Evolutionary conservation across 1,284 basidiomycete genomes (phyloP), one percentile per base, ranked within the genome.

Genomic region (Inonotus hispidus): DNA sequence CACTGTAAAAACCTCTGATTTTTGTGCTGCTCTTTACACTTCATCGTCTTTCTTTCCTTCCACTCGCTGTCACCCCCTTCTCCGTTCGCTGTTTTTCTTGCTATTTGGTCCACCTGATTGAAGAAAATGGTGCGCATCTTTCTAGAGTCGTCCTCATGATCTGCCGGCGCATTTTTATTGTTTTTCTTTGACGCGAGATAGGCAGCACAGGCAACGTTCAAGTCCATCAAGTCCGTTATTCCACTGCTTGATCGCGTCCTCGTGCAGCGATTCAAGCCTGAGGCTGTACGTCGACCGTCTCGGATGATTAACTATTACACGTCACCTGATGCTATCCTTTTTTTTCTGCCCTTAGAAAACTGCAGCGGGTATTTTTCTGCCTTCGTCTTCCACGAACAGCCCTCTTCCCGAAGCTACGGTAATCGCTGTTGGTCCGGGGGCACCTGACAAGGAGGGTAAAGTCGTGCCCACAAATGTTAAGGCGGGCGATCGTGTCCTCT

Each of bases 381-480:
- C 96, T 23, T 88, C 92, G 11, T 92, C 93, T 7, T 85, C 89
- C 1, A 94, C 93, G 52, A 83, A 75, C 65, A 85, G 76, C 66
- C 94, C 95, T 25, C 83, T 98, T 7, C 95, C 96, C 2, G 96
- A 98, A 76, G 96, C 95, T 3, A 96, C 93, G 57, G 96, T 98
- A 71, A 92, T 98, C 73, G 92, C 96, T 45, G 90, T 93, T 60
- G 96, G 96, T 58, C 96, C 95, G 50, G 96, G 96, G 53, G 91
- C 91, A 29, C 87, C 87, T 32, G 85, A 91, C 80, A 93, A 93
- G 79, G 85, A 93, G 5, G 95, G 96, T 52, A 75, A 82, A 39
- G 63, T 96, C 19, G 76, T 90, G n/a, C 91, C 95, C 11, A 83
- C 87, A 25, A 76, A 79, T 41, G 95, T 98, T 60, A 87, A 91